Evolutionary conservation across 768 basidiomycete genomes (phyloP).

Genomic region (Lactifluus hygrophoroides): DNA sequence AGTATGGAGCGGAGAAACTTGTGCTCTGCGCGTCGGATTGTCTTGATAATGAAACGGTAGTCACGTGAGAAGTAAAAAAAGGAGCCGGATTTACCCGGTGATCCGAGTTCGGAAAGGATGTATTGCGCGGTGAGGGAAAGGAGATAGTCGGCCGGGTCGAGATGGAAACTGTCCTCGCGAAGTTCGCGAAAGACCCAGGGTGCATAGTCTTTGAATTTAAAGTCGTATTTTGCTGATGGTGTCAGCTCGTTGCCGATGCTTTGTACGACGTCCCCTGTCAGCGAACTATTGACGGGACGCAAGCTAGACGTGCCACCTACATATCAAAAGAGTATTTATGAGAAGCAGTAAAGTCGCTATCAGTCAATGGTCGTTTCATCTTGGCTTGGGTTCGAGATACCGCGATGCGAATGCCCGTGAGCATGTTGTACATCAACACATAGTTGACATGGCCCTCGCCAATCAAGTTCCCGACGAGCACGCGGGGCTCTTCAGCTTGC

Average conservation of each 20-base stretch:
- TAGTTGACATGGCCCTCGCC: constrained; percentile 99
- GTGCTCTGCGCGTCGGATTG: constrained; percentile 90
- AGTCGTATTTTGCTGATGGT: constrained; percentile 96
- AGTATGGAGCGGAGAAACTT: constrained; percentile 85
- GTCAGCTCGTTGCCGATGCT: constrained; percentile 97
- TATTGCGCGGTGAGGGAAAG: constrained; percentile 95
- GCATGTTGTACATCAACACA: constrained; percentile 99
- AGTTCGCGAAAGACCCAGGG: constrained; percentile 98
- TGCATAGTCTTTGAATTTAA: too few relatives aligned
- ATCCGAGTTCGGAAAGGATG: constrained; percentile 95
- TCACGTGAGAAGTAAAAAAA: constrained; percentile 99
- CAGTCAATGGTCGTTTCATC: constrained; percentile 73
- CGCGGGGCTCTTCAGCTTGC: constrained; percentile 37
- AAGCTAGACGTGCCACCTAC: constrained; percentile 37
- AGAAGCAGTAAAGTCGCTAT: constrained; percentile 77
- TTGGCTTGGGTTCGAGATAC: constrained; percentile 97
- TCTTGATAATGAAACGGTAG: constrained; percentile 99
- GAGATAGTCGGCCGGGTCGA: constrained; percentile 96
- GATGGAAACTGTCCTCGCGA: constrained; percentile 87
- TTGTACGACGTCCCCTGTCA: constrained; percentile 4
- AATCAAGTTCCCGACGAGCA: constrained; percentile 86
- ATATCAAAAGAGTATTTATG: constrained; percentile 99
- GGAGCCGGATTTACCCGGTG: constrained; percentile 95
- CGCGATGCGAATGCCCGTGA: constrained; percentile 94
- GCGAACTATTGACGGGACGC: not conserved